A percentile compares a stretch with the other conserved stretches of the same genome.
Evolutionary conservation across 768 basidiomycete genomes (phyloP).

Genomic region (Sutorius australiensis): DNA sequence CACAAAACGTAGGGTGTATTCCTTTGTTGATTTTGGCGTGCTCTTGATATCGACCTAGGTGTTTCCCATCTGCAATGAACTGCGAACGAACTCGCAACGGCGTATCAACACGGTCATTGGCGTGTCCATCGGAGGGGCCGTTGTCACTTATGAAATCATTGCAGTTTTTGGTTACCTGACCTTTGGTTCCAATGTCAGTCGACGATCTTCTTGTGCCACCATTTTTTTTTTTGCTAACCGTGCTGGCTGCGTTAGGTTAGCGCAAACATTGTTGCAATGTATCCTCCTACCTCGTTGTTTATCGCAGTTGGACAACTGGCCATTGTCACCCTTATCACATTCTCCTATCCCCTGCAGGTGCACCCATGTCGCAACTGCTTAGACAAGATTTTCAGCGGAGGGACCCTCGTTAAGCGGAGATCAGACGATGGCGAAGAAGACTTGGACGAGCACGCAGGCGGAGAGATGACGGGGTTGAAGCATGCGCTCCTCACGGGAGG

Average conservation of each 20-base stretch:
- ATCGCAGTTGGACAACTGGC: conserved; percentile 92
- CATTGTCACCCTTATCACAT: conserved; percentile 84
- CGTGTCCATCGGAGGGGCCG: conserved; percentile 80
- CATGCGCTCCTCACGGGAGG: conserved; percentile 65
- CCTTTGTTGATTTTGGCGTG: neutral
- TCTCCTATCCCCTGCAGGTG: conserved; percentile 93
- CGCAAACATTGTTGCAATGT: conserved; percentile 94
- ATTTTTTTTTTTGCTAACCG: conserved; percentile 1
- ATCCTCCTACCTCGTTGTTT: conserved; percentile 84
- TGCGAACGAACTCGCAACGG: conserved; percentile 71
- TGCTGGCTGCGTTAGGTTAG: conserved; percentile 53
- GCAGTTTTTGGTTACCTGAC: conserved; percentile 89
- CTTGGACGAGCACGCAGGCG: conserved; percentile 51
- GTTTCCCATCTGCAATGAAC: conserved; percentile 92
- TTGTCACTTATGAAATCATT: conserved; percentile 83
- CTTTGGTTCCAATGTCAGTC: conserved; percentile 76
- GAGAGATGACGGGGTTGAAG: conserved; percentile 65
- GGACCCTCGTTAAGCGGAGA: conserved; percentile 33
- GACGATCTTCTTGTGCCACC: neutral
- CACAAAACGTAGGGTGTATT: conserved; percentile 71
- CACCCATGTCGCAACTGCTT: conserved; percentile 90
- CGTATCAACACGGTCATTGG: conserved; percentile 88
- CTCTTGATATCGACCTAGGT: conserved; percentile 45
- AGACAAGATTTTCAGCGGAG: conserved; percentile 77
- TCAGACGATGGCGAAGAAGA: conserved; percentile 48